A percentile compares a stretch with the other conserved stretches of the same genome.
phyloP scores from a whole-genome alignment of 768 basidiomycete genomes.

The Amanita jacksonii region DNA sequence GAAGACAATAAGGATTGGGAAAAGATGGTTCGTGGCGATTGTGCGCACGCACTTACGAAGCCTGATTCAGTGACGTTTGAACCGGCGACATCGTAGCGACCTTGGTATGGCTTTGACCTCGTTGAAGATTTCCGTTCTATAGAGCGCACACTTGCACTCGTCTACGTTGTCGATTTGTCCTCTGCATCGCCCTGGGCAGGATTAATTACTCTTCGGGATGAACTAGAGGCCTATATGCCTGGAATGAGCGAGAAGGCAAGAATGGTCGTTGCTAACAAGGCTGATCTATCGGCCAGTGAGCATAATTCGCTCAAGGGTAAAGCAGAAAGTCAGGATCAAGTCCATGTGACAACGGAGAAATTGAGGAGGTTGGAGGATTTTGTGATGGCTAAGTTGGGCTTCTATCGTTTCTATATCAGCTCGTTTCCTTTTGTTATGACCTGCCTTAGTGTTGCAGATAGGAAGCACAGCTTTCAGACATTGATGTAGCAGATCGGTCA shows the following conservation, averaged over 20 bases:
- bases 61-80: slow-evolving; percentile 30
- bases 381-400: slow-evolving; percentile 37
- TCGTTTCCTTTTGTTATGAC: too few species aligned
- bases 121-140: slow-evolving; percentile 82
- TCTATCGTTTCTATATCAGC: slow-evolving; percentile 73
- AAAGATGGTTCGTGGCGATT: slow-evolving; percentile 42
- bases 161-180: slow-evolving; percentile 88
- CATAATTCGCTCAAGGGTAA: slow-evolving; percentile 33
- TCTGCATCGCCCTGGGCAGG: slow-evolving; percentile 49
- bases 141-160: slow-evolving; percentile 83
- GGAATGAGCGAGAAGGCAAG: slow-evolving; percentile 71
- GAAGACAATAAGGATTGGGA: slow-evolving; percentile 40
- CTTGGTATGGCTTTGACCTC: slow-evolving; percentile 45
- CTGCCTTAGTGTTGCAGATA: too few species aligned
- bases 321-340: slow-evolving; percentile 19
- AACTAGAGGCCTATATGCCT: slow-evolving; percentile 73
- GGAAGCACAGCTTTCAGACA: too few species aligned
- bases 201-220: slow-evolving; percentile 60
- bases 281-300: slow-evolving; percentile 51
- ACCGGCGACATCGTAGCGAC: slow-evolving; percentile 10
- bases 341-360: slow-evolving; percentile 48
- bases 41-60: slow-evolving; percentile 39
- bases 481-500: too few species aligned
- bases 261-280: slow-evolving; percentile 92
- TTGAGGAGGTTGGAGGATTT: slow-evolving; percentile 46